Conservation (phyloP, 352 stramenopile genomes). For the Lagenidium sp. region DNA sequence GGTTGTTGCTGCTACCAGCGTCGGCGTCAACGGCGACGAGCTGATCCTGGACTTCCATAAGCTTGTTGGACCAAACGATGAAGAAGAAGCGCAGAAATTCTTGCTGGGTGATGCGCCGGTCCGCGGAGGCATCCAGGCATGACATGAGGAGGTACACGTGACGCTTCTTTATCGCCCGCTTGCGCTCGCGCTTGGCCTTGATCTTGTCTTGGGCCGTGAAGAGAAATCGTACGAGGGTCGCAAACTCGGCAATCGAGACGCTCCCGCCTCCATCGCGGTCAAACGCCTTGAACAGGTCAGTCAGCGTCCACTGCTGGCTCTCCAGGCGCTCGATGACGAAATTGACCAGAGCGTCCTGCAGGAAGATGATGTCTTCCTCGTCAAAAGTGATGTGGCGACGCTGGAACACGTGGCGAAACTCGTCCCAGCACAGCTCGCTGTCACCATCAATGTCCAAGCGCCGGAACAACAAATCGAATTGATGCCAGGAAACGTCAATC, state of each 20-base stretch:
- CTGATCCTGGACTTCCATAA: slow-evolving; percentile 43
- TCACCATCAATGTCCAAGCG: slow-evolving; percentile 25
- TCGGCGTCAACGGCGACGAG: slow-evolving; percentile 16
- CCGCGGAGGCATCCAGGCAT: slow-evolving; percentile 30
- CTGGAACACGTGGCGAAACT: slow-evolving; percentile 30
- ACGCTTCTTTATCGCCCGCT: slow-evolving; percentile 22
- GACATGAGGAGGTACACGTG: slow-evolving; percentile 45
- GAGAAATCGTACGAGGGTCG: slow-evolving; percentile 34
- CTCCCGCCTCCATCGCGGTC: slow-evolving; percentile 31
- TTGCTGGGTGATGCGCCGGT: slow-evolving; percentile 28
- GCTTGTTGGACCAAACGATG: slow-evolving; percentile 34
- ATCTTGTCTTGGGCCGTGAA: slow-evolving; percentile 15
- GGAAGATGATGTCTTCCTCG: slow-evolving; percentile 17
- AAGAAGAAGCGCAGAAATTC: slow-evolving; percentile 50
- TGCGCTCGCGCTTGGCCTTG: slow-evolving; percentile 7
- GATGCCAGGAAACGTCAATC: slow-evolving; percentile 38
- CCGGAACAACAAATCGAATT: slow-evolving; percentile 42
- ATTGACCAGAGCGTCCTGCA: slow-evolving; percentile 33
- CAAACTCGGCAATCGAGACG: slow-evolving; percentile 43
- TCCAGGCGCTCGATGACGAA: slow-evolving; percentile 34
- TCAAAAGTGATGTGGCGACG: slow-evolving; percentile 18
- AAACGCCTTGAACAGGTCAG: slow-evolving; percentile 37
- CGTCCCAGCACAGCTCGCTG: slow-evolving; percentile 25
- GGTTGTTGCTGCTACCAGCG: too few relatives aligned
- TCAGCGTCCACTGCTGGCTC: slow-evolving; percentile 31